Conservation (phyloP, 164 flowering plant species). For the Magnolia sinica region DNA sequence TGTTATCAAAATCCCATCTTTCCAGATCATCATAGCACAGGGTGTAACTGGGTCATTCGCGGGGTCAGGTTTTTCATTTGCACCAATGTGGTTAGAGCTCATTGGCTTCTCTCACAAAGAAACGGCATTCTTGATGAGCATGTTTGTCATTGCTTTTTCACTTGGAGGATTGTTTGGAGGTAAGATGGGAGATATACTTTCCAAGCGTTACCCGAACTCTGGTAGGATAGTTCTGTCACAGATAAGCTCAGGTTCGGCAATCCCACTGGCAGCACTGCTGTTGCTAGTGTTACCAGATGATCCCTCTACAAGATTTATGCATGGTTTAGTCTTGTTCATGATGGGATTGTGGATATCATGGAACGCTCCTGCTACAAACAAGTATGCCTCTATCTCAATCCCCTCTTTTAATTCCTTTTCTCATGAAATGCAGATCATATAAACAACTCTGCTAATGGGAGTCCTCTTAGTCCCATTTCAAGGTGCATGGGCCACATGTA, state of each 20-base stretch:
- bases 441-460: not conserved
- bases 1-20: conserved; percentile 75
- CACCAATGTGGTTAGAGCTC: conserved; percentile 93
- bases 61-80: conserved; percentile 90
- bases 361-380: conserved; percentile 92
- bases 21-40: conserved; percentile 87
- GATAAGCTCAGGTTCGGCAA: conserved; percentile 83
- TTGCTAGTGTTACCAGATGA: conserved; percentile 60
- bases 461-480: not conserved
- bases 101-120: conserved; percentile 72
- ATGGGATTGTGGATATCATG: conserved; percentile 81
- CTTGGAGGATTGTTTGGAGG: conserved; percentile 92
- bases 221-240: conserved; percentile 86
- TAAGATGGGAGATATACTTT: conserved; percentile 71
- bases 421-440: not conserved
- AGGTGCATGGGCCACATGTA: not conserved
- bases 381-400: conserved; percentile 40
- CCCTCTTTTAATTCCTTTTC: not conserved
- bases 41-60: conserved; percentile 92
- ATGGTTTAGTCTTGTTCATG: conserved; percentile 58
- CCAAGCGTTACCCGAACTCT: conserved; percentile 66
- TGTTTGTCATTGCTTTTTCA: conserved; percentile 63
- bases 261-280: conserved; percentile 79
- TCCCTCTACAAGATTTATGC: conserved; percentile 55
- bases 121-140: conserved; percentile 60